Percentiles rank a stretch among this genome's conserved stretches.
These are phyloP conservation scores for Leonotis leonurus DNA, from an alignment of 257 asterid genomes.

Conservation along the genomic window DNA sequence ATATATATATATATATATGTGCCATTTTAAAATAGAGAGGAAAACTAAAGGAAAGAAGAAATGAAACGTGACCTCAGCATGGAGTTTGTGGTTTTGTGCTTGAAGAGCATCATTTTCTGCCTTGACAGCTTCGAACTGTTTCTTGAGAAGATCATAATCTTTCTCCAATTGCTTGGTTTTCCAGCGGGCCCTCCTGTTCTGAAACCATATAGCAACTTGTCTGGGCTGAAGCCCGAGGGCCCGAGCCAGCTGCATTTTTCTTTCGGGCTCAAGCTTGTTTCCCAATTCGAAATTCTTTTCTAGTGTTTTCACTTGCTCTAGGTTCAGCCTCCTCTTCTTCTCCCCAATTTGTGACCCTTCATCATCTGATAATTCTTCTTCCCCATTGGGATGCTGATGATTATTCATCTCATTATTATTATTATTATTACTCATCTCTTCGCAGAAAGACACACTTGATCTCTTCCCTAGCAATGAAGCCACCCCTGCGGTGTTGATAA, in stretches of 20 bases:
- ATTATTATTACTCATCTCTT: no score
- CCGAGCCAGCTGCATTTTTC: slow-evolving; percentile 54
- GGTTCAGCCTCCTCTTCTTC: slow-evolving; percentile 51
- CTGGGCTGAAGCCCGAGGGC: slow-evolving; percentile 64
- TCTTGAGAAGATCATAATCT: slow-evolving; percentile 44
- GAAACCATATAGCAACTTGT: slow-evolving; percentile 62
- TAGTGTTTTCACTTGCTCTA: slow-evolving; percentile 48
- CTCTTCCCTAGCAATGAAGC: slow-evolving; percentile 39
- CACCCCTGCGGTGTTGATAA: no score
- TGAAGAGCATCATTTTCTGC: slow-evolving; percentile 46
- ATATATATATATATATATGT: neutral
- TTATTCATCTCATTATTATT: slow-evolving; percentile 25
- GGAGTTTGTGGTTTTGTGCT: slow-evolving; percentile 44
- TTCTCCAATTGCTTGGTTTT: slow-evolving; percentile 56
- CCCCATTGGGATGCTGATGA: no score
- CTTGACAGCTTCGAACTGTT: slow-evolving; percentile 44
- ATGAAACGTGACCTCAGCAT: slow-evolving; percentile 36
- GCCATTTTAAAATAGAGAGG: no score
- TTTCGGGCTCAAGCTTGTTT: slow-evolving; percentile 56
- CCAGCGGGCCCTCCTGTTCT: slow-evolving; percentile 59
- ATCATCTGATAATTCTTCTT: slow-evolving; percentile 50
- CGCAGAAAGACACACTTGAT: slow-evolving; percentile 31
- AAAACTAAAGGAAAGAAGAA: no score
- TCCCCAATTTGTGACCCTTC: slow-evolving; percentile 52
- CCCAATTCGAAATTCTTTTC: slow-evolving; percentile 49